Base-by-base conservation (phyloP, 331 rosid species). In the Erythrophleum ivorense region DNA sequence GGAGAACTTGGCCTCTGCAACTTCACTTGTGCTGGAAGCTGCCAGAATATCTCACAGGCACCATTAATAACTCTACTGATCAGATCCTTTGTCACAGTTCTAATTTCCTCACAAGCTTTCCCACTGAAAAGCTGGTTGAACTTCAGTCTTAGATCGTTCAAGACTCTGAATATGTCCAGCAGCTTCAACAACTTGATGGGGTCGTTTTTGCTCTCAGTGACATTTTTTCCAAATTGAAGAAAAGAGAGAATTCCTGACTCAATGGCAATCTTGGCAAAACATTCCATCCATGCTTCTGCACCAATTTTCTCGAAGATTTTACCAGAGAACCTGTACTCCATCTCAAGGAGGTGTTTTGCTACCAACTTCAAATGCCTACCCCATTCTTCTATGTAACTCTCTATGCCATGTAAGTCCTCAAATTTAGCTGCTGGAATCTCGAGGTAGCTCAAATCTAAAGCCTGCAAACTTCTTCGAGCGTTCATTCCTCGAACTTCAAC, bases 11-110 rank as follows among this genome's bases (percentile, higher is more conserved):
- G 88, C 88, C 97, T 78, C 78, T 88, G 92, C 85, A 82, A 66
- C 85, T 85, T 90, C 24, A 94, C 95, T 84, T 96, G 99, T 21
- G 84, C 78, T 10, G 98, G 95, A 86, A 96, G 97, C 64, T 92
- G 92, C 84, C 87, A 85, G 84, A 96, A 92, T 78, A 96, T 83
- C 77, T 86, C 94, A 72, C 85, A 85, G 29, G 88, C 88, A 19
- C 97, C 92, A 63, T 91, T 83, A 8, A 96, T 88, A 43, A 96
- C 89, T 76, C 43, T 64, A 74, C 80, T 88, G 76, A 96, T 79
- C 6, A 94, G 90, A 84, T 94, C 98, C 82, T 94, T 91, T 21
- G 92, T 96, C 63, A 75, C 68, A 69, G 36, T 84, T 76, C 86
- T 91, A 38, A 94, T 91, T 81, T 90, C 91, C 36, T 80, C 62